Evolutionary conservation across 1,284 basidiomycete species (phyloP), one percentile per base, ranked within the genome.

Genomic region (Lentinula novae-zelandiae): DNA sequence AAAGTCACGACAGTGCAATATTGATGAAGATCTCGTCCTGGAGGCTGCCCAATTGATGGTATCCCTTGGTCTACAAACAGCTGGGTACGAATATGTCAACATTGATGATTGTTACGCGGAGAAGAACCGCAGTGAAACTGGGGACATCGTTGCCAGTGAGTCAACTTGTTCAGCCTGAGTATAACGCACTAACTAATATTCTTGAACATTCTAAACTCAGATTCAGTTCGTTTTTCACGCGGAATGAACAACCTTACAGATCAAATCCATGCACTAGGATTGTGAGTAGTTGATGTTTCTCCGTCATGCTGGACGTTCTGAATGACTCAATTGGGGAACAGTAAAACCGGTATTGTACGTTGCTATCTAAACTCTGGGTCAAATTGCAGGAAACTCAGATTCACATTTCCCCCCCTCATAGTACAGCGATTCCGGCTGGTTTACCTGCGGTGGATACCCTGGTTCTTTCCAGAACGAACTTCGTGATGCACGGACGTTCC

Each of bases 91-190:
- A 40, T 74, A 78, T 60, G 67, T 84, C 53, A 84, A 84, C 63
- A 64, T 84, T 46, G 82, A 84, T 60, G 82, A 84, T 61, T 84
- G 82, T 60, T 84, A 81, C 63, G 74, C 82, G 2, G 78, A 82
- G 67, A 80, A 75, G 60, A 71, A 77, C 57, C 71, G 82, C 8
- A 79, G 69, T 56, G 62, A 73, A 2, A 65, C 65, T 7, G 83
- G 82, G 8, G 70, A 78, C 62, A 76, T 84, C 40, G 67, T 81
- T 40, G 80, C 77, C 20, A 68, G 72, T 73, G 40, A 44, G 65
- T 20, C 48, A 38, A 39, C 12, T 1, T 9, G 17, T 3, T 6
- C 5, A 5, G n/a, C 7, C 1, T 27, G 27, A 27, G 27, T 0
- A 27, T 27, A 27, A 39, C 49, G 8, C 17, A 22, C 50, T 8